Evolutionary conservation across 2,329 filamentous ascomycete species (phyloP).

Genomic region (Xylaria sp.): DNA sequence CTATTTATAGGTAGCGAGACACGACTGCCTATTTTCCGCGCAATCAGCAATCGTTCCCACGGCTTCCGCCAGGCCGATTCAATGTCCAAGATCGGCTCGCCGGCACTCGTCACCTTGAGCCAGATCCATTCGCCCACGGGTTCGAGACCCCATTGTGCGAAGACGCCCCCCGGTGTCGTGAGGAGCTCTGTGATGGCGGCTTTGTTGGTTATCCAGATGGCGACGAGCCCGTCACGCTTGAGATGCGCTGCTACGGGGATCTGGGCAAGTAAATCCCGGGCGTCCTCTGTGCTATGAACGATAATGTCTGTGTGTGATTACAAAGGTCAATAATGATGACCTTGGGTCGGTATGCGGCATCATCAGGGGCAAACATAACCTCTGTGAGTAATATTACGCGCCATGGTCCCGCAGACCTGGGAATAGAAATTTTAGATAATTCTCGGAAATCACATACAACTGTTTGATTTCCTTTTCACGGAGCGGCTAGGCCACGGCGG

Average conservation of each 20-base stretch:
- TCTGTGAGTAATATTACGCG: not conserved
- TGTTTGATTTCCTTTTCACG: constrained; percentile 67
- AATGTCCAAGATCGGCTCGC: constrained; percentile 72
- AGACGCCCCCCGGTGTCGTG: constrained; percentile 68
- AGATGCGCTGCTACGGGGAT: constrained; percentile 69
- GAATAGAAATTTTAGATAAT: not conserved
- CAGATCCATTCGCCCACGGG: constrained; percentile 79
- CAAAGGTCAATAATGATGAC: constrained; percentile 10
- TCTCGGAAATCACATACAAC: constrained; percentile 52
- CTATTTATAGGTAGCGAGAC: constrained; percentile 52
- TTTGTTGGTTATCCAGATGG: constrained; percentile 83
- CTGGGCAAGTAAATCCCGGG: constrained; percentile 61
- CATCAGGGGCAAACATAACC: not conserved
- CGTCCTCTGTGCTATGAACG: constrained; percentile 58
- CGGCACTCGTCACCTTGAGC: constrained; percentile 75
- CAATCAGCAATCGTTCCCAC: constrained; percentile 79
- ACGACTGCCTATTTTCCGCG: constrained; percentile 54
- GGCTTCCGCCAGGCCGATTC: constrained; percentile 76
- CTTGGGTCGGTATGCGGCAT: not conserved
- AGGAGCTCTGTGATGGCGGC: constrained; percentile 67
- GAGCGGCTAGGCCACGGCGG: constrained; percentile 87
- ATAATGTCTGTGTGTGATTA: constrained; percentile 48
- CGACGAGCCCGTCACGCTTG: constrained; percentile 67
- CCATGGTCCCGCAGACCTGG: not conserved
- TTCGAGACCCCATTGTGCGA: constrained; percentile 74